Percentiles rank a stretch among this genome's conserved stretches.
phyloP scores from a whole-genome alignment of 2,329 filamentous ascomycete genomes.

The Pseudocercospora fijiensis region DNA sequence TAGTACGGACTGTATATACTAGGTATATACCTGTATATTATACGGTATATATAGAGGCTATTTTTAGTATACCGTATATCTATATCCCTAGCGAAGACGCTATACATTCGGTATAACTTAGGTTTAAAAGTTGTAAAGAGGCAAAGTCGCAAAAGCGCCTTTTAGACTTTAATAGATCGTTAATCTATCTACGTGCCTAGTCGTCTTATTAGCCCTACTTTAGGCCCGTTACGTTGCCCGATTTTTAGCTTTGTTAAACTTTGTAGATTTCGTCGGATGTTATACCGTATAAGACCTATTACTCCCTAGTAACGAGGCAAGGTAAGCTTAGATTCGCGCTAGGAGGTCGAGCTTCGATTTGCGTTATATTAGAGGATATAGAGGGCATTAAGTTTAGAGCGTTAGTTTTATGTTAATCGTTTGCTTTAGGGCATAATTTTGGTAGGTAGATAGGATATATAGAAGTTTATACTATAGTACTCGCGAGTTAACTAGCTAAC shows the following conservation, averaged over 20 bases:
- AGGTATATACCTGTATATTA: no score
- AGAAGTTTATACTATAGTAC: neutral
- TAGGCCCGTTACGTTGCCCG: no score
- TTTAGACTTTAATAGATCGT: neutral
- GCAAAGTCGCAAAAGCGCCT: neutral
- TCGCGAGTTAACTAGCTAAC: neutral
- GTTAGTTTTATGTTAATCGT: neutral
- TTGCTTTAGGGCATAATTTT: neutral
- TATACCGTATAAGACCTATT: neutral
- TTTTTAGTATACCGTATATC: no score
- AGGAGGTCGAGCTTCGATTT: neutral
- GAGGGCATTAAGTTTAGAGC: neutral
- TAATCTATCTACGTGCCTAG: conserved; percentile 5
- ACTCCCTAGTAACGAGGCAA: neutral
- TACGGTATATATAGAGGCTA: no score
- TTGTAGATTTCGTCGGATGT: neutral
- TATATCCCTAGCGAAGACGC: no score
- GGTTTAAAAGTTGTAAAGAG: neutral
- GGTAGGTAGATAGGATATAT: neutral
- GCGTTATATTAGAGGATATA: neutral
- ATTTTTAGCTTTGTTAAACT: neutral
- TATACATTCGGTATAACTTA: neutral
- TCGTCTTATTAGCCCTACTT: neutral
- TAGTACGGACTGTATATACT: no score
- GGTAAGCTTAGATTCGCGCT: neutral